Conservation (phyloP, 129 eudicot species). For the Lonicera japonica region DNA sequence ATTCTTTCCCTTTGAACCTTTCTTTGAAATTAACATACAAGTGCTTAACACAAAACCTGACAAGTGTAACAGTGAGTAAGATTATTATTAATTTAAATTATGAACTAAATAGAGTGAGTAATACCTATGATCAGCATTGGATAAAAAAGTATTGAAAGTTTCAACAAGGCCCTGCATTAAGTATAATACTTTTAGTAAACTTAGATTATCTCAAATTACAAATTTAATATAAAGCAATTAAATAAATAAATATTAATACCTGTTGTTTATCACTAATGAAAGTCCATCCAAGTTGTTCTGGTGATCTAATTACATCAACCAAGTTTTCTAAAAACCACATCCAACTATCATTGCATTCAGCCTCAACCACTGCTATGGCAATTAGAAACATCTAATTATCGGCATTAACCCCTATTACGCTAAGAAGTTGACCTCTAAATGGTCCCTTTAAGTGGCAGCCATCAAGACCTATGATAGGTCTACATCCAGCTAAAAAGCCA, state of each 20-base stretch:
- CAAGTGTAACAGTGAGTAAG: too few species aligned
- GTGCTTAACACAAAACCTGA: constrained; percentile 11
- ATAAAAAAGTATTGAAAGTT: background rate
- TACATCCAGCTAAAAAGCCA: background rate
- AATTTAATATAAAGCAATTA: background rate
- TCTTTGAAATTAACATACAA: too few species aligned
- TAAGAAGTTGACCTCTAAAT: background rate
- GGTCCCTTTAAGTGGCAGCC: too few species aligned
- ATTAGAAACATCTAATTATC: background rate
- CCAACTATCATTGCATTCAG: background rate
- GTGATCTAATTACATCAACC: too few species aligned
- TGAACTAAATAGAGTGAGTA: background rate
- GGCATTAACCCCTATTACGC: background rate
- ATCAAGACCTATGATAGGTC: background rate
- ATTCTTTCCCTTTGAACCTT: background rate
- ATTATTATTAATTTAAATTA: too few species aligned
- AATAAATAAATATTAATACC: background rate
- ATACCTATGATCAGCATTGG: background rate
- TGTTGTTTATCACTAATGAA: constrained; percentile 2
- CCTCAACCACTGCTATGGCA: background rate
- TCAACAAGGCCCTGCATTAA: background rate
- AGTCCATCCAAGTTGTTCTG: background rate
- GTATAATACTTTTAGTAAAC: background rate
- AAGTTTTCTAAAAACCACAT: too few species aligned
- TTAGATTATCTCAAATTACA: too few species aligned